Percentiles rank a stretch among this genome's conserved stretches.
Evolutionary conservation across 2,329 filamentous ascomycete genomes (phyloP).

Genomic region (Aureobasidium sp.): DNA sequence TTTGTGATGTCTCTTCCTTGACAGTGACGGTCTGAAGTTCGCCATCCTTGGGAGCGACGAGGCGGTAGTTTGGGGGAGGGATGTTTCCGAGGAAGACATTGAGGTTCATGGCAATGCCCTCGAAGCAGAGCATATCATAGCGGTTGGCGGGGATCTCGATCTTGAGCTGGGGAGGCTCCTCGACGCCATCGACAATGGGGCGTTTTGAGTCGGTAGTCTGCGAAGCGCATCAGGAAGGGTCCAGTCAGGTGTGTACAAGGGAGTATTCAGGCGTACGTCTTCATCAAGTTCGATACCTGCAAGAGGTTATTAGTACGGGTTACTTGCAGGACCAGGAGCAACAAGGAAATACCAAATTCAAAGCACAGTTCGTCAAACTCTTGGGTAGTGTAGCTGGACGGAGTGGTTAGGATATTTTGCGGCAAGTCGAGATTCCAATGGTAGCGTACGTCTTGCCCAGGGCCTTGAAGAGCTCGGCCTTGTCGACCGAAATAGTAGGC

Average conservation of each 20-base stretch:
- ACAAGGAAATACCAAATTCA: slow-evolving; percentile 63
- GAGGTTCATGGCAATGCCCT: slow-evolving; percentile 90
- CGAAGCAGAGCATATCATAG: slow-evolving; percentile 92
- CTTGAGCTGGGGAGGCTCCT: slow-evolving; percentile 88
- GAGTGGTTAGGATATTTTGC: slow-evolving; percentile 43
- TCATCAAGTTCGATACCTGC: slow-evolving; percentile 81
- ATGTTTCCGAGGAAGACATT: slow-evolving; percentile 84
- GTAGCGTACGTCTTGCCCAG: slow-evolving; percentile 68
- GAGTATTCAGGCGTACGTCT: slow-evolving; percentile 42
- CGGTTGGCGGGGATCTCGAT: slow-evolving; percentile 95
- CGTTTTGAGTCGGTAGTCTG: slow-evolving; percentile 64
- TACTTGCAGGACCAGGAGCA: slow-evolving; percentile 20
- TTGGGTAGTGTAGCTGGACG: slow-evolving; percentile 59
- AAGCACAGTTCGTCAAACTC: slow-evolving; percentile 96
- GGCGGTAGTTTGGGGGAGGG: slow-evolving; percentile 69
- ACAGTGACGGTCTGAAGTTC: slow-evolving; percentile 77
- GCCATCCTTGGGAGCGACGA: slow-evolving; percentile 65
- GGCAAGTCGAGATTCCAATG: slow-evolving; percentile 13
- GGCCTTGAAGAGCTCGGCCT: slow-evolving; percentile 89
- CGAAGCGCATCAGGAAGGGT: slow-evolving; percentile 2
- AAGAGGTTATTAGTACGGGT: background rate
- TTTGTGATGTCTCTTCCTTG: slow-evolving; percentile 63
- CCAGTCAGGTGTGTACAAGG: background rate
- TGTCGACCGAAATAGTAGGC: slow-evolving; percentile 96
- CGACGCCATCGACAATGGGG: slow-evolving; percentile 66